A percentile compares a stretch with the other conserved stretches of the same genome.
phyloP scores from a whole-genome alignment of 2,329 filamentous ascomycete genomes.

The Saccharata proteae region DNA sequence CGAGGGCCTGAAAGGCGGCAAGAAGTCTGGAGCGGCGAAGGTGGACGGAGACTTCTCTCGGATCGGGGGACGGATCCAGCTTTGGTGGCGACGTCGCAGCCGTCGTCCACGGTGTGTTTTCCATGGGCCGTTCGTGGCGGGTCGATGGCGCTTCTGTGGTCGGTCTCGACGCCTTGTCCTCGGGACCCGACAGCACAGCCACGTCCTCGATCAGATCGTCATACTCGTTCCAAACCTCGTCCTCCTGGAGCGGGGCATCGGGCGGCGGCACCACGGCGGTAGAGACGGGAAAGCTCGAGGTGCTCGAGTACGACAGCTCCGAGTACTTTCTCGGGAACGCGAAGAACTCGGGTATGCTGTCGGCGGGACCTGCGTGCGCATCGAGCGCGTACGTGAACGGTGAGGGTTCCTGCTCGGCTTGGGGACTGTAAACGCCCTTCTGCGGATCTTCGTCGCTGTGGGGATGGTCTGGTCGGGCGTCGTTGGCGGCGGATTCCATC shows the following conservation, averaged over 20 bases:
- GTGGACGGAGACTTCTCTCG: conserved; percentile 27
- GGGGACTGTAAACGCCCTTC: too few relatives aligned
- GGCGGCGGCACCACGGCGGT: conserved; percentile 55
- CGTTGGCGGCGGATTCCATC: too few relatives aligned
- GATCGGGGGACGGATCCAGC: too few relatives aligned
- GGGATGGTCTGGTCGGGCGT: too few relatives aligned
- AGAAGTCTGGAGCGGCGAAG: conserved; percentile 39
- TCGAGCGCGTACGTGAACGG: conserved; percentile 15
- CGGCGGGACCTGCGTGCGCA: conserved; percentile 15
- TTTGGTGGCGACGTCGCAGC: too few relatives aligned
- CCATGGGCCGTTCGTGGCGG: too few relatives aligned
- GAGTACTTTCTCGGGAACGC: conserved; percentile 64
- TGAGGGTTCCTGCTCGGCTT: too few relatives aligned
- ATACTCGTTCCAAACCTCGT: conserved; percentile 92
- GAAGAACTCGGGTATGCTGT: conserved; percentile 52
- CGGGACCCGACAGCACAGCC: conserved; percentile 31
- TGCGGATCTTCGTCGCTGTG: too few relatives aligned
- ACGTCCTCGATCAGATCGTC: conserved; percentile 75
- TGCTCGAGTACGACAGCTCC: conserved; percentile 51
- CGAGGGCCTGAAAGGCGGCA: conserved; percentile 30
- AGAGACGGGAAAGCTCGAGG: conserved; percentile 51
- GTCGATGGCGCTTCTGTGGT: too few relatives aligned
- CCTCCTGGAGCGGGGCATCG: conserved; percentile 55
- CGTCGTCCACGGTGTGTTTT: too few relatives aligned
- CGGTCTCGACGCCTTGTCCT: too few relatives aligned